phyloP scores from a whole-genome alignment of 257 asterid species.

The Penstemon davidsonii region DNA sequence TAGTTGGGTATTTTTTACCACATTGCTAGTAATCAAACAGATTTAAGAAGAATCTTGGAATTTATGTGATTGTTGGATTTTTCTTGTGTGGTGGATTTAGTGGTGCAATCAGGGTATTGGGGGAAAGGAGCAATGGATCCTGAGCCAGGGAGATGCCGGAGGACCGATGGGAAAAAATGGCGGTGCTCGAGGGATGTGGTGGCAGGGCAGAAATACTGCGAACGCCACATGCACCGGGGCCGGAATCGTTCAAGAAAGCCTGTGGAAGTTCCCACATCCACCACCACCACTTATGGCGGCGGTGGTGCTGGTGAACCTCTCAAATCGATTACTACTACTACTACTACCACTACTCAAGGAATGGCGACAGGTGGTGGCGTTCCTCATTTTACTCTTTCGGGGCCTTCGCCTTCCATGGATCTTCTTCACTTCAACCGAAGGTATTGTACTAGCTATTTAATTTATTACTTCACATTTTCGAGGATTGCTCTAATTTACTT shows the following conservation, averaged over 20 bases:
- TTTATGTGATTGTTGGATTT: background rate
- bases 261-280: slow-evolving; percentile 84
- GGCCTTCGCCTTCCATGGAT: slow-evolving; percentile 62
- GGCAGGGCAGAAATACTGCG: slow-evolving; percentile 86
- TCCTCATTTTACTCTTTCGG: slow-evolving; percentile 48
- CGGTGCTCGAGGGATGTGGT: slow-evolving; percentile 93
- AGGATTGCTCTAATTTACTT: background rate
- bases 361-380: slow-evolving; percentile 27
- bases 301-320: slow-evolving; percentile 23
- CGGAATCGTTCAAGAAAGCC: slow-evolving; percentile 99
- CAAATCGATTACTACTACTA: slow-evolving; percentile 18
- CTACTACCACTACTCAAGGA: slow-evolving; percentile 20
- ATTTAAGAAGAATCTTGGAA: background rate
- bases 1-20: too few relatives aligned
- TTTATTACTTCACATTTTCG: background rate
- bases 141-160: slow-evolving; percentile 94
- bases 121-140: slow-evolving; percentile 88
- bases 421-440: slow-evolving; percentile 62
- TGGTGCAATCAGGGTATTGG: slow-evolving; percentile 84
- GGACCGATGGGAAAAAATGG: slow-evolving; percentile 98
- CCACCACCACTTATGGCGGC: slow-evolving; percentile 31
- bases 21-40: too few relatives aligned
- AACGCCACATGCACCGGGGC: slow-evolving; percentile 94
- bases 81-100: slow-evolving; percentile 28
- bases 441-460: slow-evolving; percentile 29